phyloP scores from a whole-genome alignment of 2,329 filamentous ascomycete genomes.

The Mycosphaerella arachidis region DNA sequence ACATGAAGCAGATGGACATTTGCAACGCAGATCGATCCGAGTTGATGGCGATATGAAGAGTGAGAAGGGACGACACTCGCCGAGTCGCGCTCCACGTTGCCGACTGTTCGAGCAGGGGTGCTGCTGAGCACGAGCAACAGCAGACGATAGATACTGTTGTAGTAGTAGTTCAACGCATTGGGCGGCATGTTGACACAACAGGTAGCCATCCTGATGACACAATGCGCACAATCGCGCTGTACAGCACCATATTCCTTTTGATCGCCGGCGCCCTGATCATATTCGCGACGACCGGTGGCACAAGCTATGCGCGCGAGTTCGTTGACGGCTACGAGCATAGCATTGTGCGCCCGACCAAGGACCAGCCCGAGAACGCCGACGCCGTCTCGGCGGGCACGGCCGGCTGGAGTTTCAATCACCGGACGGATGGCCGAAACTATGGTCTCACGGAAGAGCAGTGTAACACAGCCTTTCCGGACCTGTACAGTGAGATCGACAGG shows the following conservation, averaged over 20 bases:
- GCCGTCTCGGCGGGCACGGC: background rate
- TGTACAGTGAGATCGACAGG: conserved; percentile 31
- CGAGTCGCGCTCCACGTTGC: no score
- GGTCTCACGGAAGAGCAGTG: conserved; percentile 30
- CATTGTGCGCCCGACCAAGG: background rate
- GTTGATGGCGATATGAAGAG: no score
- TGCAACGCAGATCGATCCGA: no score
- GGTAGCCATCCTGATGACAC: background rate
- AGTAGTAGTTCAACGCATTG: background rate
- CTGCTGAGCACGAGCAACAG: background rate
- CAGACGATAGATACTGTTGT: no score
- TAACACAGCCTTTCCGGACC: conserved; percentile 26
- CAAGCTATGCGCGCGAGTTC: background rate
- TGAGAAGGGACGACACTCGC: no score
- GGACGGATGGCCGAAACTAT: conserved; percentile 23
- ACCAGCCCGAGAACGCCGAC: background rate
- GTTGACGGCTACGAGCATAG: background rate
- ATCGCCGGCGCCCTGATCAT: conserved; percentile 13
- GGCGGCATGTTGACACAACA: background rate
- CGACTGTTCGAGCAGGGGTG: no score
- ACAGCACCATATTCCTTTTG: conserved; percentile 16
- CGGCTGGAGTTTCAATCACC: conserved; percentile 17
- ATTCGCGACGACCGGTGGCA: conserved; percentile 10
- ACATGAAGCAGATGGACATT: no score
- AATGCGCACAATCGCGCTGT: conserved; percentile 17